Base-by-base conservation (phyloP, 2,329 filamentous ascomycete species). In the Cyanodermella asteris region DNA sequence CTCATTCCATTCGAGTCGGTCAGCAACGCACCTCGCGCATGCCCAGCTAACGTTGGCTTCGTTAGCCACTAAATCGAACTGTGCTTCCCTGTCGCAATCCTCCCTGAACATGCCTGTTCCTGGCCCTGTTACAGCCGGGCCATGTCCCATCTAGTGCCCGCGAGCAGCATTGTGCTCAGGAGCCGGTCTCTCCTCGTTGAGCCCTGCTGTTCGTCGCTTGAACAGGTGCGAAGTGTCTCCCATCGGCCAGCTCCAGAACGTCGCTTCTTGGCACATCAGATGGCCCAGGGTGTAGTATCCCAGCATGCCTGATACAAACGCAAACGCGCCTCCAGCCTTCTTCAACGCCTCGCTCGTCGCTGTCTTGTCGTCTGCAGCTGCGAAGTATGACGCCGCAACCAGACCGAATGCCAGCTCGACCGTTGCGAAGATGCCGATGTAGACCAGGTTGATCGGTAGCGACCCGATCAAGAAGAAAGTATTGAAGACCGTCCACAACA, bases 401-500 rank as follows among this genome's bases (percentile, higher is more conserved):
- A 51, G 38, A 4, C 49, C 37, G 29, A 59, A 59, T 4, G 48
- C 46, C 5, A 57, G 28, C 22, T 59, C 49, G 1, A 59, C 50
- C 3, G 52, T 50, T 28, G 53, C 45, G 36, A 57, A 59, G n/a
- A 58, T 55, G 2, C 38, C 40, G 23, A 56, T 54, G 26, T 57
- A 57, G 4, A 56, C 53, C 6, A 59, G 29, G 20, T 59, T 59
- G 23, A 35, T 45, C 0, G 53, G 48, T 1, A 58, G 31, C 1
- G 51, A 55, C 4, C 49, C 53, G 3, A 59, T 40, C 2, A 57
- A 35, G 31, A 60, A 57, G 10, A 51, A 51, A 8, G 56, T 32
- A 7, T 53, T 50, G 28, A 56, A 53, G 0, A 57, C 48, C 0
- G 53, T 49, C 56, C 55, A 59, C 33, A 58, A 43, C 44, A 53